Evolutionary conservation across 148 eudicot species (phyloP).

Genomic region (Vaccinium myrtillus): DNA sequence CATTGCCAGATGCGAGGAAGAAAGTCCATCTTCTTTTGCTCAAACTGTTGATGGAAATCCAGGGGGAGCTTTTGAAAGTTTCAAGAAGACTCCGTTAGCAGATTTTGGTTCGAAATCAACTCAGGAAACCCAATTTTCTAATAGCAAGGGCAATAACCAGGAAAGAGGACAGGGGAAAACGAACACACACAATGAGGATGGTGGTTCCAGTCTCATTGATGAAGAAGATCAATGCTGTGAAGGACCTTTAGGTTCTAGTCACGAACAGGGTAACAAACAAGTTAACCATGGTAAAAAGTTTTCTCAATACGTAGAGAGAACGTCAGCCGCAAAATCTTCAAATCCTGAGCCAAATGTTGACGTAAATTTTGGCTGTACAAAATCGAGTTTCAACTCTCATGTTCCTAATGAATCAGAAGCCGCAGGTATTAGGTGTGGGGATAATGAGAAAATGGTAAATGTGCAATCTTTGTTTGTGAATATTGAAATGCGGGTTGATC

Average conservation of each 20-base stretch:
- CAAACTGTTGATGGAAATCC: conserved; percentile 6
- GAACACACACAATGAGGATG: neutral
- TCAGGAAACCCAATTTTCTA: neutral
- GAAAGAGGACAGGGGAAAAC: neutral
- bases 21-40: conserved; percentile 11
- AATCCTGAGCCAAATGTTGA: conserved; percentile 20
- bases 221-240: neutral
- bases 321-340: conserved; percentile 6
- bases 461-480: conserved; percentile 12
- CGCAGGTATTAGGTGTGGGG: neutral
- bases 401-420: conserved; percentile 4
- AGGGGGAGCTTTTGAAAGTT: neutral
- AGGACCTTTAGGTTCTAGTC: neutral
- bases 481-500: conserved; percentile 11
- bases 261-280: neutral
- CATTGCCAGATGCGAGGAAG: conserved; percentile 19
- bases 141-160: neutral
- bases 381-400: conserved; percentile 7
- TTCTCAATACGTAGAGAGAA: conserved; percentile 13
- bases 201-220: conserved; percentile 6
- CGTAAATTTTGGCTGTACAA: conserved; percentile 2
- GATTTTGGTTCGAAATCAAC: neutral
- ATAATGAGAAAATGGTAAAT: neutral
- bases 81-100: neutral
- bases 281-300: neutral